Evolutionary conservation across 352 stramenopile genomes (phyloP).

Genomic region (Labyrinthula sp.): DNA sequence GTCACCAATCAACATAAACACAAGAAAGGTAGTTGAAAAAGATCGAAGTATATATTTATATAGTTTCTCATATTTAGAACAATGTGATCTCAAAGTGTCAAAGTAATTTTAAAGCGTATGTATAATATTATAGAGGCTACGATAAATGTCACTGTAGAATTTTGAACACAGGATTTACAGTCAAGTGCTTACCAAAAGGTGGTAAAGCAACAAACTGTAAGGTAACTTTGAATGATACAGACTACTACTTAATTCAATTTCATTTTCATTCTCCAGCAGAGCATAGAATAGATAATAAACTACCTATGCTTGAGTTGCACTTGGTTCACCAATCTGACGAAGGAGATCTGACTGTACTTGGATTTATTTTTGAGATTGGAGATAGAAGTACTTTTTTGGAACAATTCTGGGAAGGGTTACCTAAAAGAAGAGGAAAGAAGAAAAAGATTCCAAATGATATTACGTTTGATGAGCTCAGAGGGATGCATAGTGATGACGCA

Average conservation of each 20-base stretch:
- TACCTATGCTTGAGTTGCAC: conserved; percentile 44
- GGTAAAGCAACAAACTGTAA: neutral
- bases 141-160: too few species aligned
- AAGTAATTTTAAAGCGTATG: too few species aligned
- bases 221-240: conserved; percentile 1
- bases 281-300: conserved; percentile 44
- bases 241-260: conserved; percentile 4
- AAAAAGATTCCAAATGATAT: too few species aligned
- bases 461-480: conserved; percentile 33
- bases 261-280: conserved; percentile 35
- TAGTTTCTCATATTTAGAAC: too few species aligned
- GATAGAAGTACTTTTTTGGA: conserved; percentile 39
- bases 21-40: too few species aligned
- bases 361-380: conserved; percentile 42
- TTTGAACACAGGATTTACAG: too few species aligned
- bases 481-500: conserved; percentile 42
- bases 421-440: conserved; percentile 26
- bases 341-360: conserved; percentile 41
- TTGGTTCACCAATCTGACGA: conserved; percentile 45
- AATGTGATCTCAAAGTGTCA: too few species aligned
- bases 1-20: too few species aligned
- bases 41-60: too few species aligned
- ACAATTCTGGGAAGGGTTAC: conserved; percentile 44
- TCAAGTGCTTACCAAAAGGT: neutral
- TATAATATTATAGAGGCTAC: too few species aligned